Evolutionary conservation across 2,329 filamentous ascomycete species (phyloP).

Genomic region (Fragosphaeria purpurea): DNA sequence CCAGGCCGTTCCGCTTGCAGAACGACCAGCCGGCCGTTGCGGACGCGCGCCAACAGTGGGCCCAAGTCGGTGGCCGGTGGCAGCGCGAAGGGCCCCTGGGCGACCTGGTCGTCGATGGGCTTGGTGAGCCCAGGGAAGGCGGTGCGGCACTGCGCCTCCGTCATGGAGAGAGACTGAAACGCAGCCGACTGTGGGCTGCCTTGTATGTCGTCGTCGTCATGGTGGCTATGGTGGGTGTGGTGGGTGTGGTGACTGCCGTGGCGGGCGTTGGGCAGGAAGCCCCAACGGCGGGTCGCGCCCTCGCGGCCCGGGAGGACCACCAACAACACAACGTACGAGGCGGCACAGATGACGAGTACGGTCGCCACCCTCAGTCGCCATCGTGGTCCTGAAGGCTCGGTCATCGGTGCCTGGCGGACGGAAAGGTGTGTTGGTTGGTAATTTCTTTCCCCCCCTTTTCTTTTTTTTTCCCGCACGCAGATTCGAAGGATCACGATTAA

Average conservation of each 20-base stretch:
- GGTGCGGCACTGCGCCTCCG: slow-evolving; percentile 24
- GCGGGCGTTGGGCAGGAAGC: too few species aligned
- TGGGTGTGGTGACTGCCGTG: background rate
- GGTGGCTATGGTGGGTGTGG: background rate
- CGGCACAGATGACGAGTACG: background rate
- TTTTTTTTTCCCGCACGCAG: too few species aligned
- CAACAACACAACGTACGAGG: background rate
- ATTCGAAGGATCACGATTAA: too few species aligned
- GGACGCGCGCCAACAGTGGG: slow-evolving; percentile 26
- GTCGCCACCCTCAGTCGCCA: background rate
- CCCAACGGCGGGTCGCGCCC: too few species aligned
- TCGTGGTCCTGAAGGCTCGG: background rate
- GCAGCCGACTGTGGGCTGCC: too few species aligned
- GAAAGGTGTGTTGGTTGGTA: background rate
- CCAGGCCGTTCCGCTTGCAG: background rate
- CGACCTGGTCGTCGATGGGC: slow-evolving; percentile 28
- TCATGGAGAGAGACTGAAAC: slow-evolving; percentile 3
- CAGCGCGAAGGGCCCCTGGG: slow-evolving; percentile 26
- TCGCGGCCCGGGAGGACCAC: background rate
- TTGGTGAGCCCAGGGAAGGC: slow-evolving; percentile 29
- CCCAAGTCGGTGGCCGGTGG: slow-evolving; percentile 20
- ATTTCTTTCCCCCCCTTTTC: too few species aligned
- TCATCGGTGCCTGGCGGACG: background rate
- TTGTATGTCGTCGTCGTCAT: too few species aligned
- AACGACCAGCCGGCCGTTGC: slow-evolving; percentile 22